A percentile compares a stretch with the other conserved stretches of the same genome.
Conservation (phyloP, 2,329 filamentous ascomycete species). For the Trichoderma hamatum region DNA sequence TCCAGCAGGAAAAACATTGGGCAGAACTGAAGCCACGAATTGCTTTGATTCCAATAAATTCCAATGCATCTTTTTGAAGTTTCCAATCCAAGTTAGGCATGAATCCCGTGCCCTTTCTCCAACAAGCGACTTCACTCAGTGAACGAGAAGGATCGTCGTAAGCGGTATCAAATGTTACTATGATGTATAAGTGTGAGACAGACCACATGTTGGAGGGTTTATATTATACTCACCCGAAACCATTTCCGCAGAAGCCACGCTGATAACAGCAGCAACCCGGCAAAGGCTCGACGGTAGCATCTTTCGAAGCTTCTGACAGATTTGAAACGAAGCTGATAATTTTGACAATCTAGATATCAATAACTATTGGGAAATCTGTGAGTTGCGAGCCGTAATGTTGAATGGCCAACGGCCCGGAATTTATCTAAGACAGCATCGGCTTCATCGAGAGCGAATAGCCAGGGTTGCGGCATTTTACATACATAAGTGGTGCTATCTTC, state of each 20-base stretch:
- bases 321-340: not conserved
- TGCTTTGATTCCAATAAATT: not conserved
- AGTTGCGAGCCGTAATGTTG: not conserved
- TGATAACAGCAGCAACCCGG: not conserved
- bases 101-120: constrained; percentile 10
- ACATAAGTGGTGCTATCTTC: not conserved
- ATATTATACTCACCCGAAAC: not conserved
- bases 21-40: not conserved
- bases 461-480: not conserved
- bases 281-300: not conserved
- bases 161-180: constrained; percentile 3
- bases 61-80: constrained; percentile 11
- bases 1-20: constrained; percentile 6
- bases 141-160: constrained; percentile 10
- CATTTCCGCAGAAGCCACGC: not conserved
- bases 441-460: not conserved
- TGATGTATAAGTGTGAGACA: not conserved
- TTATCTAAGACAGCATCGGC: not conserved
- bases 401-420: not conserved
- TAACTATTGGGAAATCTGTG: not conserved
- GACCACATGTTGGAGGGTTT: not conserved
- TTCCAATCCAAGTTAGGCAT: constrained; percentile 15
- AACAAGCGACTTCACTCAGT: constrained; percentile 9
- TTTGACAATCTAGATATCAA: not conserved
- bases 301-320: not conserved